These are phyloP conservation scores for Phtheirospermum japonicum DNA, from an alignment of 257 asterid species.

Conservation along the genomic window DNA sequence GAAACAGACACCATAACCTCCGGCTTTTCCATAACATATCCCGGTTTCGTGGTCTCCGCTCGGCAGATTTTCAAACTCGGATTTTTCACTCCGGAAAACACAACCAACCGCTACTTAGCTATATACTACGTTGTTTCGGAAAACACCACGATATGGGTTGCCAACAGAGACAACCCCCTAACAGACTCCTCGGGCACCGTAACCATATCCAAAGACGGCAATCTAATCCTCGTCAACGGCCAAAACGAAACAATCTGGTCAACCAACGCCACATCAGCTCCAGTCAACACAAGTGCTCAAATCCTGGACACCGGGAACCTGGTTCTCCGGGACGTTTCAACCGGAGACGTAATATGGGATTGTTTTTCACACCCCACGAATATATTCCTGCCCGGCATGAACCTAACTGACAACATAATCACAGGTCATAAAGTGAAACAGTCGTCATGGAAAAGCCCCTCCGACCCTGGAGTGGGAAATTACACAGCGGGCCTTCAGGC, in stretches of 20 bases:
- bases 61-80: neutral
- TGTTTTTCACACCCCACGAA: neutral
- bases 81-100: neutral
- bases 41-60: neutral
- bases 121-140: neutral
- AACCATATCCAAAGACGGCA: neutral
- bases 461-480: neutral
- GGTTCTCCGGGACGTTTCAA: neutral
- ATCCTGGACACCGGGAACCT: neutral
- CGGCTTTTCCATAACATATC: neutral
- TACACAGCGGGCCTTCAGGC: neutral
- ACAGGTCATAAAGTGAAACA: neutral
- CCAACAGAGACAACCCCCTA: no score
- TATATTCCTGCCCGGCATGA: neutral
- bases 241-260: neutral
- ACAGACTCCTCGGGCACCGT: neutral
- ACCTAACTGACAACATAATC: neutral
- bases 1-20: neutral
- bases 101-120: constrained; percentile 4
- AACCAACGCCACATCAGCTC: neutral
- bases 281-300: neutral
- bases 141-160: neutral
- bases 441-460: neutral
- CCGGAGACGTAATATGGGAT: neutral
- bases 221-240: neutral